These are phyloP conservation scores for Floccularia luteovirens DNA, from an alignment of 768 basidiomycete species.

Conservation along the genomic window DNA sequence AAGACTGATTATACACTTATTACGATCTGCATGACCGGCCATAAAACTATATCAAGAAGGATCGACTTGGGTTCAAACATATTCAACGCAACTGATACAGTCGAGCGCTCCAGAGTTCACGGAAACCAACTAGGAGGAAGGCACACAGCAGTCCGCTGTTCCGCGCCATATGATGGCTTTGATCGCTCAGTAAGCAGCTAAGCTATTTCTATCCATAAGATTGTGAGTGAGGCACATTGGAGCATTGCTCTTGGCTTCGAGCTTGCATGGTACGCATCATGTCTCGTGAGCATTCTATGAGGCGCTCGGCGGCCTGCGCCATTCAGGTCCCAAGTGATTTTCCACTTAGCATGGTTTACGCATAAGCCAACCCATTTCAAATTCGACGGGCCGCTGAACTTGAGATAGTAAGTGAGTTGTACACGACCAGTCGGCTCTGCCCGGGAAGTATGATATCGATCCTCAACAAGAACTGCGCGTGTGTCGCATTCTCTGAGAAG, in stretches of 20 bases:
- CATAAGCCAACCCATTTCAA: slow-evolving; percentile 19
- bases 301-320: slow-evolving; percentile 5
- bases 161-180: slow-evolving; percentile 20
- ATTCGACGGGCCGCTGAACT: slow-evolving; percentile 17
- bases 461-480: background rate
- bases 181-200: slow-evolving; percentile 28
- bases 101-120: slow-evolving; percentile 40
- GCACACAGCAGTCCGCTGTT: slow-evolving; percentile 7
- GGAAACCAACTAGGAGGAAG: slow-evolving; percentile 15
- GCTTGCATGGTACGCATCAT: background rate
- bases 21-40: too few species aligned
- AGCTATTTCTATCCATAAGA: slow-evolving; percentile 19
- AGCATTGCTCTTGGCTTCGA: slow-evolving; percentile 7
- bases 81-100: slow-evolving; percentile 18
- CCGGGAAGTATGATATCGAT: slow-evolving; percentile 3
- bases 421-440: slow-evolving; percentile 1
- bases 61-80: too few species aligned
- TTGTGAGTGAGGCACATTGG: slow-evolving; percentile 12
- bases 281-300: background rate
- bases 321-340: slow-evolving; percentile 33
- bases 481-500: background rate
- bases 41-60: too few species aligned
- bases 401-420: slow-evolving; percentile 15
- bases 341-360: slow-evolving; percentile 36
- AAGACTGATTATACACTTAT: too few species aligned